Evolutionary conservation across 805 yeast species (phyloP).

Genomic region (Sugiyamaella valdiviana): DNA sequence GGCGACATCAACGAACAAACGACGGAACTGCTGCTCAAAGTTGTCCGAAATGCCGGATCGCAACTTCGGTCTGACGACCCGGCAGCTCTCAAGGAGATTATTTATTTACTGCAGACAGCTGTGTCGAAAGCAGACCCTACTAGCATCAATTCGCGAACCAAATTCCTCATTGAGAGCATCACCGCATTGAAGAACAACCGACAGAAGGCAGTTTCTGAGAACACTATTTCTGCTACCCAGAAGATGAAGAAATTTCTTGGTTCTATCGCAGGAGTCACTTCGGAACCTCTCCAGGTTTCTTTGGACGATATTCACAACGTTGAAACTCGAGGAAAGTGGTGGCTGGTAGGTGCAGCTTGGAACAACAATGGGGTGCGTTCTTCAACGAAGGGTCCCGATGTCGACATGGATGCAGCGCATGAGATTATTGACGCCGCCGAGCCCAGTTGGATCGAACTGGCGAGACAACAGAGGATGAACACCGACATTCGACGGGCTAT

Average conservation of each 20-base stretch:
- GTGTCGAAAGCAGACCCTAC: slow-evolving; percentile 36
- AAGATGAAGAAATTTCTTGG: slow-evolving; percentile 63
- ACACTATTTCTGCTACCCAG: slow-evolving; percentile 45
- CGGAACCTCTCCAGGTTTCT: slow-evolving; percentile 78
- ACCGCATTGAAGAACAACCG: slow-evolving; percentile 83
- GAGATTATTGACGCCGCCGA: slow-evolving; percentile 62
- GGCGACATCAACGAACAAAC: slow-evolving; percentile 57
- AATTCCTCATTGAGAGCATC: slow-evolving; percentile 78
- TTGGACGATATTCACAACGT: slow-evolving; percentile 73
- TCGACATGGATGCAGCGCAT: slow-evolving; percentile 43
- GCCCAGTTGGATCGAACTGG: slow-evolving; percentile 86
- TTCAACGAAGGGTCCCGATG: slow-evolving; percentile 24
- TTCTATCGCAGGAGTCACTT: slow-evolving; percentile 39
- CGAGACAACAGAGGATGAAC: slow-evolving; percentile 84
- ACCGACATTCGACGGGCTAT: slow-evolving; percentile 93
- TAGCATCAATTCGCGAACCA: slow-evolving; percentile 54
- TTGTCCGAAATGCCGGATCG: slow-evolving; percentile 71
- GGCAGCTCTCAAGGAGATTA: slow-evolving; percentile 70
- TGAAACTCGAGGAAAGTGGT: slow-evolving; percentile 91
- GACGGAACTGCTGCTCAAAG: slow-evolving; percentile 68
- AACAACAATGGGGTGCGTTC: slow-evolving; percentile 48
- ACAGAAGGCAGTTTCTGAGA: slow-evolving; percentile 51
- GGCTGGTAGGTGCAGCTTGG: slow-evolving; percentile 99
- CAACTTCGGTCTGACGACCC: slow-evolving; percentile 91
- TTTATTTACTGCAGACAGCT: slow-evolving; percentile 48